phyloP scores from a whole-genome alignment of 1,284 basidiomycete genomes.

The Xanthoconium separans region DNA sequence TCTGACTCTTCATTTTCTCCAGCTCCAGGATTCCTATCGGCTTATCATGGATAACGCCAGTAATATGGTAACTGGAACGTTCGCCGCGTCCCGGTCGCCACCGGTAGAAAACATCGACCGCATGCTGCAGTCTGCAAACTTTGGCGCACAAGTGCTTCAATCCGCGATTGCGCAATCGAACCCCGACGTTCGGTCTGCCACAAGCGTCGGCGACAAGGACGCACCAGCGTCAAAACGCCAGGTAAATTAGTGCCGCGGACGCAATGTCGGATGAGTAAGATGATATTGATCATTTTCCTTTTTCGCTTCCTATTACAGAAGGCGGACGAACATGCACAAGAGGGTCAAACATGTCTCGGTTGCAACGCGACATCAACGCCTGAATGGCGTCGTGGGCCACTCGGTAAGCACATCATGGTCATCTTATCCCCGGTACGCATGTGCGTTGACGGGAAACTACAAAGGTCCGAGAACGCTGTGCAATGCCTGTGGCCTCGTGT shows the following conservation, averaged over 20 bases:
- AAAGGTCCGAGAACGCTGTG: constrained; percentile 56
- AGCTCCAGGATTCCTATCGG: constrained; percentile 49
- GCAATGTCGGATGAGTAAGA: constrained; percentile 7
- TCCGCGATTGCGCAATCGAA: constrained; percentile 32
- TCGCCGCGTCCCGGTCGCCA: constrained; percentile 27
- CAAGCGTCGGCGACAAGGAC: constrained; percentile 30
- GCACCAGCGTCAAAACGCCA: constrained; percentile 41
- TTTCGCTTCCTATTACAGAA: constrained; percentile 35
- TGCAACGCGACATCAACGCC: constrained; percentile 82
- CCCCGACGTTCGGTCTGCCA: constrained; percentile 26
- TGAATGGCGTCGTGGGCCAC: constrained; percentile 77
- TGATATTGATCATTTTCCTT: constrained; percentile 16
- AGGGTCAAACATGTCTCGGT: constrained; percentile 71
- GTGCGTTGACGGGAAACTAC: constrained; percentile 20
- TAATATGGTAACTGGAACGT: constrained; percentile 30
- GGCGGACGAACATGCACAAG: constrained; percentile 44
- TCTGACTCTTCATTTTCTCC: constrained; percentile 13
- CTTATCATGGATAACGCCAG: constrained; percentile 42
- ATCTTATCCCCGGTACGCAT: constrained; percentile 26
- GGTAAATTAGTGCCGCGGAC: constrained; percentile 37
- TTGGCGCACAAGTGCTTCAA: constrained; percentile 53
- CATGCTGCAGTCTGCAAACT: constrained; percentile 49
- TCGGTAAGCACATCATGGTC: constrained; percentile 51
- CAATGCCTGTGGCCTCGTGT: constrained; percentile 59
- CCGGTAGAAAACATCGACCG: constrained; percentile 43